Evolutionary conservation across 495 filamentous ascomycete species (phyloP).

Genomic region (Penicillium manginii): DNA sequence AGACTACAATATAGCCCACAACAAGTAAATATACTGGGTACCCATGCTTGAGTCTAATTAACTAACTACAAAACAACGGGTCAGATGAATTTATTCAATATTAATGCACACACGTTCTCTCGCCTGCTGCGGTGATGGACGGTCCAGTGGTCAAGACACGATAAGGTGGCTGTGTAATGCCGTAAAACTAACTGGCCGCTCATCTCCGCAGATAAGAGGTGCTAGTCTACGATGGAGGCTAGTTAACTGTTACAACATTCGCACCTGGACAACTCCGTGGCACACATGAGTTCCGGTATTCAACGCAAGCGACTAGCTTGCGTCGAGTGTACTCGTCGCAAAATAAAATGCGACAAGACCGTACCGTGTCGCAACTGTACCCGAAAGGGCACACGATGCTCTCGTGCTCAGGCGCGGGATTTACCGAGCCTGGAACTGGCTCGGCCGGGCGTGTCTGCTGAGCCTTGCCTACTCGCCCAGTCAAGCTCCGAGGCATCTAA

Average conservation of each 20-base stretch:
- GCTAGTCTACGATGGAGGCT: background rate
- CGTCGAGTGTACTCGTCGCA: slow-evolving; percentile 32
- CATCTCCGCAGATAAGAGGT: slow-evolving; percentile 18
- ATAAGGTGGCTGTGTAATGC: slow-evolving; percentile 7
- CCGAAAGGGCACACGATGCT: slow-evolving; percentile 20
- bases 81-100: too few species aligned
- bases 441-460: slow-evolving; percentile 3
- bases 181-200: slow-evolving; percentile 6
- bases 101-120: too few species aligned
- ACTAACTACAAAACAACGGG: too few species aligned
- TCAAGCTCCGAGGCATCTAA: slow-evolving; percentile 7
- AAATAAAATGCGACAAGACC: slow-evolving; percentile 36
- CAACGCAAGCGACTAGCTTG: slow-evolving; percentile 32
- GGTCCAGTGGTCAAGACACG: background rate
- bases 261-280: background rate
- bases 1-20: too few species aligned
- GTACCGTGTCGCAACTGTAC: slow-evolving; percentile 33
- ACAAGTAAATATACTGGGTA: too few species aligned
- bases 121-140: too few species aligned
- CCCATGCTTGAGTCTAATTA: too few species aligned
- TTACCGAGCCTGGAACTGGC: slow-evolving; percentile 16
- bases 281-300: slow-evolving; percentile 19
- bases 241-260: background rate
- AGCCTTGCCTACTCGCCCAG: slow-evolving; percentile 6
- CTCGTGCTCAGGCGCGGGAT: slow-evolving; percentile 21